phyloP scores from a whole-genome alignment of 208 protist genomes.

The Crithidia acanthocephali region DNA sequence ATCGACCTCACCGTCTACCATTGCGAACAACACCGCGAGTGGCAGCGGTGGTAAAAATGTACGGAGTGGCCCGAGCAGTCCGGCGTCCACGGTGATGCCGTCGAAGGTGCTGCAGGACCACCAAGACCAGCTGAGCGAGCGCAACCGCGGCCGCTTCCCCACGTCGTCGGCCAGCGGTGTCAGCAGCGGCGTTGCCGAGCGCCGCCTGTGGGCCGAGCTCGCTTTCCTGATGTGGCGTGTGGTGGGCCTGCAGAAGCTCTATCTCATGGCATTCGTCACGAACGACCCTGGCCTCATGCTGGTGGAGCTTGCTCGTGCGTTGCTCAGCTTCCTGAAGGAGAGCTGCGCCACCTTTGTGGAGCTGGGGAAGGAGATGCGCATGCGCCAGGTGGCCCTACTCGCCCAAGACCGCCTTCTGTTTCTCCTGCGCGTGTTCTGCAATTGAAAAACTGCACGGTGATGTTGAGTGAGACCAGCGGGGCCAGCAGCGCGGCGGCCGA shows the following conservation, averaged over 20 bases:
- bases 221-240: conserved; percentile 69
- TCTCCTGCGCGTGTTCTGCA: conserved; percentile 62
- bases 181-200: conserved; percentile 27
- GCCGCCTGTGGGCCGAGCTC: conserved; percentile 70
- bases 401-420: conserved; percentile 55
- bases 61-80: not conserved
- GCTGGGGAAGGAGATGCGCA: conserved; percentile 20
- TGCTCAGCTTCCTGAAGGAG: conserved; percentile 57
- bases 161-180: not conserved
- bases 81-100: conserved; percentile 16
- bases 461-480: conserved; percentile 43
- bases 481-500: conserved; percentile 1
- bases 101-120: conserved; percentile 33
- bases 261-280: conserved; percentile 63
- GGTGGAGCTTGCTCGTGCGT: conserved; percentile 31
- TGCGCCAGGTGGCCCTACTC: conserved; percentile 41
- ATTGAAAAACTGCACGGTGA: conserved; percentile 44
- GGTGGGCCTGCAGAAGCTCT: conserved; percentile 51
- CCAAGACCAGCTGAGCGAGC: conserved; percentile 16
- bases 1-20: not conserved
- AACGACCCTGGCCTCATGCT: conserved; percentile 40
- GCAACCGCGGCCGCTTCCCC: not conserved
- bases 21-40: not conserved
- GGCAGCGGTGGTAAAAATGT: not conserved
- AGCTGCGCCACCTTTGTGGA: conserved; percentile 23